phyloP scores from a whole-genome alignment of 2,329 filamentous ascomycete species.

The Penicillium sp. region DNA sequence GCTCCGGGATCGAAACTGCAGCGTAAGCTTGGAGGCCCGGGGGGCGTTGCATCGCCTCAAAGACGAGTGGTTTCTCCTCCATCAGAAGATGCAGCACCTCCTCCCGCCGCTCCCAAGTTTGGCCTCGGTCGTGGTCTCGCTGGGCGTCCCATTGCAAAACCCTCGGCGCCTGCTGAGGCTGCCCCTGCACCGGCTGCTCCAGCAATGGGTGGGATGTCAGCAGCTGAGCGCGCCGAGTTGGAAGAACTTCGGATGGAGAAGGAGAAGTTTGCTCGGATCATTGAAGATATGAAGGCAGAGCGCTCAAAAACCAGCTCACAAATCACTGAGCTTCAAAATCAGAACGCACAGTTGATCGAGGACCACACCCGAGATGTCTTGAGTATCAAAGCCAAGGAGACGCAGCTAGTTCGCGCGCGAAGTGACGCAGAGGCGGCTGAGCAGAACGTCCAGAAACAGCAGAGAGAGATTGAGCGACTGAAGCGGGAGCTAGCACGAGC shows the following conservation, averaged over 20 bases:
- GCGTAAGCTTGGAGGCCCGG: slow-evolving; percentile 45
- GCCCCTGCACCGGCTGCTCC: slow-evolving; percentile 52
- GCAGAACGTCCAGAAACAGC: slow-evolving; percentile 76
- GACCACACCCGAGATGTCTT: slow-evolving; percentile 94
- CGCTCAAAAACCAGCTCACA: slow-evolving; percentile 78
- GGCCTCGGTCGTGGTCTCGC: slow-evolving; percentile 75
- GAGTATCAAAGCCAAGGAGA: slow-evolving; percentile 97
- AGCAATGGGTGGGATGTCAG: slow-evolving; percentile 63
- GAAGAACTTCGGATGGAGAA: slow-evolving; percentile 83
- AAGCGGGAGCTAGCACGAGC: slow-evolving; percentile 73
- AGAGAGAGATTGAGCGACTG: slow-evolving; percentile 84
- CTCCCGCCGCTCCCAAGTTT: slow-evolving; percentile 51
- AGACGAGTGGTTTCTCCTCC: slow-evolving; percentile 47
- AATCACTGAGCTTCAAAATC: slow-evolving; percentile 90
- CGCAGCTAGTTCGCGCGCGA: slow-evolving; percentile 85
- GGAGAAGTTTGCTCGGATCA: slow-evolving; percentile 69
- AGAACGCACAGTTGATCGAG: slow-evolving; percentile 94
- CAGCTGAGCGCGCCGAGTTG: slow-evolving; percentile 85
- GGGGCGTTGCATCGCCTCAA: slow-evolving; percentile 41
- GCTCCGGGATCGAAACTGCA: slow-evolving; percentile 44
- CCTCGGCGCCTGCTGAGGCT: slow-evolving; percentile 47
- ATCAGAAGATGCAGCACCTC: slow-evolving; percentile 44
- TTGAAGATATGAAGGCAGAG: slow-evolving; percentile 79
- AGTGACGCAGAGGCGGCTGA: slow-evolving; percentile 88
- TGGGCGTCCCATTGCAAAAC: slow-evolving; percentile 79